These are phyloP conservation scores for Pyricularia sp. DNA, from an alignment of 2,329 filamentous ascomycete genomes.

Conservation along the genomic window DNA sequence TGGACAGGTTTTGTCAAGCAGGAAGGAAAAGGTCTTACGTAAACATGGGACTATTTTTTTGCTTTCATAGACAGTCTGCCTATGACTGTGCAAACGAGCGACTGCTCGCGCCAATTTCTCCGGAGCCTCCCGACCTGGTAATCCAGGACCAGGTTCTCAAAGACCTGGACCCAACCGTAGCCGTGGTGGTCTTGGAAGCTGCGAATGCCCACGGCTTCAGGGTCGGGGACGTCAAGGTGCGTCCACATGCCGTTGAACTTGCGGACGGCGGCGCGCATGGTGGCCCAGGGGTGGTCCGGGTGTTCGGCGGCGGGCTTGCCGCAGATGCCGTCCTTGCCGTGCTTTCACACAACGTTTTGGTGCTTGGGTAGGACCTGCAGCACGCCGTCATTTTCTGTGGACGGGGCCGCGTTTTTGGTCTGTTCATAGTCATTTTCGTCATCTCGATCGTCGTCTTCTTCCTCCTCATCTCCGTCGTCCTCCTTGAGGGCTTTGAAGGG, in stretches of 20 bases:
- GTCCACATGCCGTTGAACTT: slow-evolving; percentile 19
- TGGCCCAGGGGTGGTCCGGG: slow-evolving; percentile 21
- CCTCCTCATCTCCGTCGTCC: too few species aligned
- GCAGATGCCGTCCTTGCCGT: slow-evolving; percentile 22
- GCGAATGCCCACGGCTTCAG: slow-evolving; percentile 30
- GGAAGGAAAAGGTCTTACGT: slow-evolving; percentile 10
- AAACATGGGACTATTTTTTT: slow-evolving; percentile 10
- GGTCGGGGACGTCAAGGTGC: slow-evolving; percentile 17
- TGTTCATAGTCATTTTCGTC: neutral
- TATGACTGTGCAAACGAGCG: slow-evolving; percentile 28
- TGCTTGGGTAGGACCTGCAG: slow-evolving; percentile 8
- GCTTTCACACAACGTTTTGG: slow-evolving; percentile 13
- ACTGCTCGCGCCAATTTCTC: slow-evolving; percentile 22
- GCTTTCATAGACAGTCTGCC: slow-evolving; percentile 18
- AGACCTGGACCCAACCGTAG: slow-evolving; percentile 30
- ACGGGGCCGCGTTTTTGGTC: slow-evolving; percentile 5
- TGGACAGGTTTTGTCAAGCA: neutral
- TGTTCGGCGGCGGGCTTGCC: slow-evolving; percentile 18
- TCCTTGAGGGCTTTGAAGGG: slow-evolving; percentile 9
- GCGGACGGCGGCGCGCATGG: slow-evolving; percentile 19
- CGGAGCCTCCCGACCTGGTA: slow-evolving; percentile 21
- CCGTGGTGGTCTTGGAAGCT: slow-evolving; percentile 30
- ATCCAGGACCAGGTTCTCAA: slow-evolving; percentile 32
- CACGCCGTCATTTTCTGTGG: slow-evolving; percentile 8
- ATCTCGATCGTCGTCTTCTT: slow-evolving; percentile 8